Percentiles rank a stretch among this genome's conserved stretches.
Evolutionary conservation across 257 asterid genomes (phyloP).

Genomic region (Ilex aquifolium): DNA sequence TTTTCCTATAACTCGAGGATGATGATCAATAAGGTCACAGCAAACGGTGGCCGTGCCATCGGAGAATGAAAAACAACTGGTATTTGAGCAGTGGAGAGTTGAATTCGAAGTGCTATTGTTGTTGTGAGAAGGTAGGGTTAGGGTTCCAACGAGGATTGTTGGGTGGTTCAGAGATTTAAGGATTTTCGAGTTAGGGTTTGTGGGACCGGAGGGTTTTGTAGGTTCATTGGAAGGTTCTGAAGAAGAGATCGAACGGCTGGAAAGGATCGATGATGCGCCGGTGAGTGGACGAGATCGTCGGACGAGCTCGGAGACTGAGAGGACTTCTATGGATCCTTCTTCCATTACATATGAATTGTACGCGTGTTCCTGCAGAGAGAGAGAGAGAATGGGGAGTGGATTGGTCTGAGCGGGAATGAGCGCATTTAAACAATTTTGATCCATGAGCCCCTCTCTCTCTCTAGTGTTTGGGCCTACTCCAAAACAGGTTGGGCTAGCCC

Average conservation of each 20-base stretch:
- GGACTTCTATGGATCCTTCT: conserved; percentile 22
- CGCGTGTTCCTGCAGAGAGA: too few species aligned
- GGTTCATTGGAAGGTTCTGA: conserved; percentile 3
- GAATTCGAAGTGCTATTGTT: conserved; percentile 19
- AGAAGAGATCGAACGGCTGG: conserved; percentile 19
- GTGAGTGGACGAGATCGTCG: conserved; percentile 41
- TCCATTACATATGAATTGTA: conserved; percentile 24
- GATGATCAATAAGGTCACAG: conserved; percentile 64
- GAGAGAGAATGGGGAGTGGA: too few species aligned
- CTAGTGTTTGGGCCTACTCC: too few species aligned
- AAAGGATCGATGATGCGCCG: conserved; percentile 40
- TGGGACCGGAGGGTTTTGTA: conserved; percentile 14
- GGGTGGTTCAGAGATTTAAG: conserved; percentile 53
- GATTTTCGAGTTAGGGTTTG: conserved; percentile 19
- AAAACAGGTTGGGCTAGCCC: too few species aligned
- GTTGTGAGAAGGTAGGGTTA: conserved; percentile 40
- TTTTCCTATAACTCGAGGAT: conserved; percentile 37
- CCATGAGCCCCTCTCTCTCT: too few species aligned
- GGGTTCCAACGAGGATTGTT: conserved; percentile 44
- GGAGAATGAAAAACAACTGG: conserved; percentile 22
- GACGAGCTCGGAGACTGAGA: conserved; percentile 46
- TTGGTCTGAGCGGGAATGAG: too few species aligned
- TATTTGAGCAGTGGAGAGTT: conserved; percentile 37
- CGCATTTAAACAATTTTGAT: too few species aligned
- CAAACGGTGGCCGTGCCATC: conserved; percentile 54